Base-by-base conservation (phyloP, 306 rosid genomes). In the Sesbania bispinosa region DNA sequence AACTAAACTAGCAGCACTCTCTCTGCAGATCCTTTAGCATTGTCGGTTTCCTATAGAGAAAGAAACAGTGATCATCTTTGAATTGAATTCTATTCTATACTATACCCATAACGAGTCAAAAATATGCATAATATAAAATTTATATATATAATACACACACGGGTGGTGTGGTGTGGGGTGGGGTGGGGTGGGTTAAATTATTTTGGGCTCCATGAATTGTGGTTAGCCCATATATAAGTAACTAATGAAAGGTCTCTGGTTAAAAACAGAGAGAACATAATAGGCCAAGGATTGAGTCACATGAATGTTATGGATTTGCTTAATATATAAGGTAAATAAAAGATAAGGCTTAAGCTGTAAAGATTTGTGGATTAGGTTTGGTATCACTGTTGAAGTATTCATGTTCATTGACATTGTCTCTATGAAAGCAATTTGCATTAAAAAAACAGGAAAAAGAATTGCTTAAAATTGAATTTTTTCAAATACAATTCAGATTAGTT, bases 51-150 rank as follows among this genome's bases (percentile, higher is more conserved):
- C 9, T 2, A 63, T 57, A 59, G 7, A 33, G 50, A 35, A 6
- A 24, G 67, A 27, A 48, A 68, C 67, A 58, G 81, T 74, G 55
- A 74, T 69, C 79, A 58, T 82, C 66, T 79, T 78, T 70, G 73
- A 79, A 66, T 82, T 82, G 86, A 57, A 24, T 59, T 78, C 64
- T 51, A 9, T 46, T 1, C 13, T 0, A n/a, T 41, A 11, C 30
- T 62, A n/a, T 29, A 35, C 15, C 33, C n/a, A 45, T 9, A 39
- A 16, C 21, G 46, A 33, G 73, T 62, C 80, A 74, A 65, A 61
- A 26, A 65, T 35, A 65, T 43, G 27, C 71, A 65, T 42, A 61
- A 29, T 21, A 53, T 23, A 45, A 3, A 21, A 19, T 19, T 14
- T 42, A 21, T 62, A 35, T 50, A 3, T 24, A 20, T 6, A 11